Base-by-base conservation (phyloP, 768 basidiomycete genomes). In the Lactifluus hygrophoroides region DNA sequence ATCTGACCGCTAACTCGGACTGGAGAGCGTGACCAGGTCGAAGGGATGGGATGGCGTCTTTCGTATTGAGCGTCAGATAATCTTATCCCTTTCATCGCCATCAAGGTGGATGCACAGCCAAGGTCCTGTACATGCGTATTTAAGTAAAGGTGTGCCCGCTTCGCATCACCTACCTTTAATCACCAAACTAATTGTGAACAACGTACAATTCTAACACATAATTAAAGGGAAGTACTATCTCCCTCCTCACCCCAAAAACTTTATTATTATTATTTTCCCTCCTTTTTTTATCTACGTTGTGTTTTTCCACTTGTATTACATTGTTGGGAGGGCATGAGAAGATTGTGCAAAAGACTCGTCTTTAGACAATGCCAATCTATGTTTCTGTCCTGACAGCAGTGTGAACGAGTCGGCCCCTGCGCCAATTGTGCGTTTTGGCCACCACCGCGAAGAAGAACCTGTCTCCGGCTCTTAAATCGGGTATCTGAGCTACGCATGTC, bases 241-340 rank as follows among this genome's bases (percentile, higher is more conserved):
- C n/a, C n/a, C n/a, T n/a, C n/a, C n/a, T n/a, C n/a, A n/a, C n/a
- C n/a, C n/a, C n/a, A n/a, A n/a, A n/a, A n/a, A n/a, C 30, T 10
- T 16, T 9, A 17, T 7, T 19, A 27, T 45, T 34, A 10, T 4
- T 43, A 38, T 38, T 37, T 44, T 51, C 16, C 2, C n/a, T 14
- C 3, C 14, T 37, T 21, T 11, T n/a, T 43, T 52, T 40, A 28
- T 45, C 51, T 52, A 51, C 42, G 4, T 57, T n/a, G 25, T n/a
- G n/a, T n/a, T 46, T 23, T 25, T 54, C 43, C 23, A 46, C 53
- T 60, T 60, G 48, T 51, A 14, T n/a, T 56, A 56, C 58, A 55
- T 60, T 60, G 58, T 60, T 60, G 58, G 58, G 58, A 60, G 58
- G 58, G 48, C 58, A 60, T 38, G 53, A 42, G 53, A 55, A 28